Conservation (phyloP, 2,329 filamentous ascomycete genomes). For the Monosporascus sp. region DNA sequence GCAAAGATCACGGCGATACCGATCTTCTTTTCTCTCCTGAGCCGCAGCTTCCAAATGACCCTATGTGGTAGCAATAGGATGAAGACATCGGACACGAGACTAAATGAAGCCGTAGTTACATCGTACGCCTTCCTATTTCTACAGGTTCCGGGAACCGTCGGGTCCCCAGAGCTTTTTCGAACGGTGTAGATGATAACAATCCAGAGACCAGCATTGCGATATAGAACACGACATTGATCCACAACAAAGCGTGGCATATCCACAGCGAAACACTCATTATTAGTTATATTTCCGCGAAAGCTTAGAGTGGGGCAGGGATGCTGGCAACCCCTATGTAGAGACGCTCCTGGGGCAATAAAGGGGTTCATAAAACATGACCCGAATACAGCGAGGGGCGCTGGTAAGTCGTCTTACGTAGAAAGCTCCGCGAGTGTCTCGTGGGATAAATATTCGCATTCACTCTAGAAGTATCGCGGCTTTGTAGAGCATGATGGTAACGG, state of each 20-base stretch:
- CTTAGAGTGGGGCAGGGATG: too few species aligned
- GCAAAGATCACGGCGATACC: constrained; percentile 10
- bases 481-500: constrained; percentile 7
- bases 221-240: constrained; percentile 12
- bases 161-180: constrained; percentile 13
- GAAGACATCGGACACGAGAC: constrained; percentile 10
- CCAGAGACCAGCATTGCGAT: constrained; percentile 10
- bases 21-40: constrained; percentile 6
- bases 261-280: background rate
- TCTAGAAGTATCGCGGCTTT: constrained; percentile 15
- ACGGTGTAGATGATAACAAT: constrained; percentile 11
- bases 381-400: too few species aligned
- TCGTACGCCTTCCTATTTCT: constrained; percentile 6
- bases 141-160: constrained; percentile 9
- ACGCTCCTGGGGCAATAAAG: too few species aligned
- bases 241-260: constrained; percentile 8
- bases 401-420: constrained; percentile 4
- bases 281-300: too few species aligned
- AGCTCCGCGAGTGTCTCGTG: constrained; percentile 7
- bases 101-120: constrained; percentile 10
- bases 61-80: constrained; percentile 11
- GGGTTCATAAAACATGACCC: too few species aligned
- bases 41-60: constrained; percentile 10
- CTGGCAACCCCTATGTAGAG: too few species aligned
- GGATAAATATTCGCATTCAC: constrained; percentile 10